phyloP scores from a whole-genome alignment of 768 basidiomycete genomes.

The Rhizopogon vesiculosus region DNA sequence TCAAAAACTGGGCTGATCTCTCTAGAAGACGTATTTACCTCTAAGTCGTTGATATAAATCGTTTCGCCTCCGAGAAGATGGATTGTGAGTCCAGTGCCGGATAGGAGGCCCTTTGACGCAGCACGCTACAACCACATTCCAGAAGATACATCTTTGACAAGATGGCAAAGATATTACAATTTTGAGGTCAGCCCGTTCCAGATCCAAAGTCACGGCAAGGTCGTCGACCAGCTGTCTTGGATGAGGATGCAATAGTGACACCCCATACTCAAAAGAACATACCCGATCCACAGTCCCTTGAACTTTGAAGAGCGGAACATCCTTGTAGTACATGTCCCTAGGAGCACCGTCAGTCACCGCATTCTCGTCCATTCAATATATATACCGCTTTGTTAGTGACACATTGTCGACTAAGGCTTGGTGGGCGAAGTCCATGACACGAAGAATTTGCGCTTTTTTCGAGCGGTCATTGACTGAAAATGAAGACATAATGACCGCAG shows the following conservation, averaged over 20 bases:
- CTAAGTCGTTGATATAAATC: constrained; percentile 48
- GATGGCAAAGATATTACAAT: constrained; percentile 43
- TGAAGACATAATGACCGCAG: background rate
- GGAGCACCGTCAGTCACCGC: background rate
- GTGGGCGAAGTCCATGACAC: constrained; percentile 64
- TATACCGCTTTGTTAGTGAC: constrained; percentile 62
- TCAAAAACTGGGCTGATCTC: background rate
- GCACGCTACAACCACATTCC: constrained; percentile 55
- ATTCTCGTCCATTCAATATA: constrained; percentile 2
- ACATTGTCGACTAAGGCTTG: constrained; percentile 52
- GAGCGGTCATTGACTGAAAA: background rate
- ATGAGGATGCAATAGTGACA: background rate
- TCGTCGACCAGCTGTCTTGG: constrained; percentile 78
- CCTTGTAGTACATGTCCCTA: constrained; percentile 88
- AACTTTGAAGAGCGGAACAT: constrained; percentile 70
- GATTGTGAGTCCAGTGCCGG: constrained; percentile 60
- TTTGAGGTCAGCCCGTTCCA: constrained; percentile 73
- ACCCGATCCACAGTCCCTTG: constrained; percentile 82
- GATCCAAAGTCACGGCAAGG: constrained; percentile 74
- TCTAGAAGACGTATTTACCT: constrained; percentile 35
- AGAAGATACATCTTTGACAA: background rate
- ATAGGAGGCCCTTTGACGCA: constrained; percentile 83
- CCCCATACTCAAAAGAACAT: constrained; percentile 8
- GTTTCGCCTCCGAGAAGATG: constrained; percentile 51
- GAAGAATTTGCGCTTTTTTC: constrained; percentile 60